Base-by-base conservation (phyloP, 768 basidiomycete species). In the Galerina sulciceps region DNA sequence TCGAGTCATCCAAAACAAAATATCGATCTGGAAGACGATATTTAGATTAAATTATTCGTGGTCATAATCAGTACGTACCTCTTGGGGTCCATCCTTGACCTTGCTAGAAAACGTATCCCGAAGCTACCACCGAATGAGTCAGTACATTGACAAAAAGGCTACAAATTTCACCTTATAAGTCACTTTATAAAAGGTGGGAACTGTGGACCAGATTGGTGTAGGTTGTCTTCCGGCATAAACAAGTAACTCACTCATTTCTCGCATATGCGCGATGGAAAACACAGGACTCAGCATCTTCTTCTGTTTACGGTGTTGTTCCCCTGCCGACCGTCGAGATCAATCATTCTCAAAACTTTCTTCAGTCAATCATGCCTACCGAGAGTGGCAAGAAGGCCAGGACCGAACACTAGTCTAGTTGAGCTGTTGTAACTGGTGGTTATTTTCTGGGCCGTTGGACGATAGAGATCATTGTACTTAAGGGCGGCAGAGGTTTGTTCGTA, bases 261-360 rank as follows among this genome's bases (percentile, higher is more conserved):
- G 75, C 70, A 81, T 70, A 60, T 80, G 76, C 0, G 65, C 63
- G 14, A 68, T 67, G 2, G 78, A 77, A 57, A 82, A 82, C 0
- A 81, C 76, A 0, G 80, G 80, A 55, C 76, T 80, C 18, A 81
- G 62, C 65, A 80, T 73, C 58, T 78, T 80, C 36, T 78, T 67
- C 59, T 80, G 79, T 37, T 70, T 76, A 18, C 73, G 68, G 57
- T 81, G 80, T 13, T 75, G 72, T n/a, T 78, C 75, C 9, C 79
- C 79, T 79, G 38, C 13, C 6, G n/a, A 40, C 13, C 5, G 22
- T 23, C 9, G 6, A 34, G 43, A 11, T 22, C 6, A 31, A 15
- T 37, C 10, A 44, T n/a, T n/a, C 48, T 11, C 3, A 17, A 20
- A 14, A 1, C 11, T 41, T 18, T 18, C 10, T 36, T 40, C 26